Evolutionary conservation across 805 yeast species (phyloP), one percentile per base, ranked within the genome.

Genomic region (Starmera amethionina): DNA sequence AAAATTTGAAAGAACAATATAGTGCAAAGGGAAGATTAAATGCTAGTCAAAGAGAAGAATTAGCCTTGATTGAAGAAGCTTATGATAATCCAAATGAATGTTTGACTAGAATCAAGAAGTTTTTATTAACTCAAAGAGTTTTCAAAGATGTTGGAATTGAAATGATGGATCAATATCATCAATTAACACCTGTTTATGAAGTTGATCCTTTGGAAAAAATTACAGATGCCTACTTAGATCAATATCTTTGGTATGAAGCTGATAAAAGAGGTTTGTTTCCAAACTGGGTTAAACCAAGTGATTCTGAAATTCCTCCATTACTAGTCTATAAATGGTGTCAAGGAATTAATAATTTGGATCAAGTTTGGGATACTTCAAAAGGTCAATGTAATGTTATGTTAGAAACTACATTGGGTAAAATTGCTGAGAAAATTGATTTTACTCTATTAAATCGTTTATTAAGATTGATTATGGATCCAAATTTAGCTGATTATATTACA

Each of bases 71-170:
- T 36, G 98, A 93, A 55, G 95, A 88, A 54, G 97, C 97, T 0
- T 93, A 87, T 56, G 99, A 93, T 53, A 86, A 87, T 50, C 99
- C 99, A 0, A 95, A 88, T 57, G 97, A 94, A 54, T 82, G 89
- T 45, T 65, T 93, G 42, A 82, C 82, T 13, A 74, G 96, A 46
- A 75, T 93, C 41, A 93, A 93, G 60, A 81, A 82, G 51, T 79
- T 80, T 34, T 62, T 93, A 36, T 64, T 88, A 42, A 84, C 96
- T 0, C 96, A 89, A 58, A 70, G 97, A 45, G 93, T 87, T 9
- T 93, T 93, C 64, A 89, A 89, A 56, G 97, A 93, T 42, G 86
- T 82, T 2, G 77, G 79, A 2, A 55, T 93, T 31, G 90, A 87
- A 40, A 82, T 93, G 94, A 79, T 84, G 79, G 99, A 93, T 55